phyloP scores from a whole-genome alignment of 2,329 filamentous ascomycete genomes.

The Cryphonectria carpinicola region DNA sequence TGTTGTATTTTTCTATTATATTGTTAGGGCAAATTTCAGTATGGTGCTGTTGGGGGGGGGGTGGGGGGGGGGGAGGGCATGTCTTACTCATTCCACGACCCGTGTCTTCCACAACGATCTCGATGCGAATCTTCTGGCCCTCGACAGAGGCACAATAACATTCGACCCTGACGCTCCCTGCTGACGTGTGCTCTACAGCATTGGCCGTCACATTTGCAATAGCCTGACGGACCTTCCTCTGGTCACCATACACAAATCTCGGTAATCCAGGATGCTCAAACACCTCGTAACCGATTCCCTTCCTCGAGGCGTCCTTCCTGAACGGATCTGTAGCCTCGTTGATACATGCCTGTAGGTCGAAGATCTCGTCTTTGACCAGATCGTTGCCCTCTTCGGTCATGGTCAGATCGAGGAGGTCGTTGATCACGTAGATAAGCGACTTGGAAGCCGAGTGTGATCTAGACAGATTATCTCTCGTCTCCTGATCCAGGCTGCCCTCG shows the following conservation, averaged over 20 bases:
- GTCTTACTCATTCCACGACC: conserved; percentile 67
- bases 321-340: conserved; percentile 80
- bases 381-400: conserved; percentile 83
- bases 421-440: conserved; percentile 91
- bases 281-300: conserved; percentile 72
- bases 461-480: conserved; percentile 82
- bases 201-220: conserved; percentile 85
- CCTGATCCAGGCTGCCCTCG: conserved; percentile 76
- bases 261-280: conserved; percentile 71
- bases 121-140: conserved; percentile 64
- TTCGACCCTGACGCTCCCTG: conserved; percentile 72
- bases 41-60: too few relatives aligned
- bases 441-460: conserved; percentile 91
- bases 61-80: conserved; percentile 35
- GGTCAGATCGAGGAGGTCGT: conserved; percentile 85
- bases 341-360: conserved; percentile 73
- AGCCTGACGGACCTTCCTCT: conserved; percentile 77
- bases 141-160: conserved; percentile 62
- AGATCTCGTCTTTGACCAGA: conserved; percentile 78
- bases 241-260: conserved; percentile 74
- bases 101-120: conserved; percentile 77
- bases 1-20: too few relatives aligned
- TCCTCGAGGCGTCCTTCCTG: conserved; percentile 72
- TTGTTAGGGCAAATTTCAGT: too few relatives aligned
- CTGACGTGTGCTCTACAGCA: conserved; percentile 75